Base-by-base conservation (phyloP, 177 flowering plant species). In the Vitis hybrid region DNA sequence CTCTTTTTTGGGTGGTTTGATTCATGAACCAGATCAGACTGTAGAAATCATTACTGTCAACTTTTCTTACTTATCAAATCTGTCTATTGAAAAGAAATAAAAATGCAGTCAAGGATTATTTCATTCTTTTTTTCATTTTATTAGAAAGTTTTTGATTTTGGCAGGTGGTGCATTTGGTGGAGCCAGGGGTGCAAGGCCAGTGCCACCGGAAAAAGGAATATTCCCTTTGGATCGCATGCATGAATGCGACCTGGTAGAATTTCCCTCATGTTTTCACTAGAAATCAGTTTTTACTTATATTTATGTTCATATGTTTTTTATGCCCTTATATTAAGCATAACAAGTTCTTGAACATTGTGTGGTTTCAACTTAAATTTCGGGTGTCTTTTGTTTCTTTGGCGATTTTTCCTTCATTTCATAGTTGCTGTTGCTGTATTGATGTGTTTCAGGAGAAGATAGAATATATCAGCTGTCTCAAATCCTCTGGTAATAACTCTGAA, bases 151-250 rank as follows among this genome's bases (percentile, higher is more conserved):
- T n/a, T 15, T 56, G 21, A 35, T 35, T 68, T 64, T 72, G 64
- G 69, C 85, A 93, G 97, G 98, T 75, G 99, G 97, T 69, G 88
- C 97, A 67, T 95, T 95, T 87, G 99, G 99, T 71, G 99, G 99
- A 51, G 88, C 83, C 56, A 85, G 97, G 74, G 99, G 99, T 64
- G 54, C 79, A 68, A 81, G 93, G 62, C 99, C 97, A 1, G 90
- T 93, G 4, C 97, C 99, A 40, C 98, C 98, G 15, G 99, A 93
- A 72, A 95, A 95, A 79, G 99, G 98, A 62, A 81, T 93, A 19
- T 95, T 95, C 75, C 99, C 99, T 15, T 80, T 95, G 82, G 99
- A 93, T 82, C 98, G 88, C 64, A 74, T 82, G 87, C 94, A 90
- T 73, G 82, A 85, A 76, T 95, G 99, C 80, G 99, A 95, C 73